These are phyloP conservation scores for Pyrenophora teres DNA, from an alignment of 2,329 filamentous ascomycete genomes.

Conservation along the genomic window DNA sequence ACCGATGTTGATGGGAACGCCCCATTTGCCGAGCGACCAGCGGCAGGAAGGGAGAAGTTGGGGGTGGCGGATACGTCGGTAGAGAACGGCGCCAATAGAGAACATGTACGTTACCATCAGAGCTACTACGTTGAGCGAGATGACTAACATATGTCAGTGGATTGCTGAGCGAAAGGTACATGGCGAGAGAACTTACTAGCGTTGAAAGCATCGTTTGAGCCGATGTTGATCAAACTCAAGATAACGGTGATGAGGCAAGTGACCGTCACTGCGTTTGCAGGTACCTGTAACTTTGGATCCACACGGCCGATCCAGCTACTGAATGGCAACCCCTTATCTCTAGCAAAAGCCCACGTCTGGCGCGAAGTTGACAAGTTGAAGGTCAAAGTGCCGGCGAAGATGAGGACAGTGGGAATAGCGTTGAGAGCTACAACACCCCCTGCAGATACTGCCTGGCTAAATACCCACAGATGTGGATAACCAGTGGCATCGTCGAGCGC, in stretches of 20 bases:
- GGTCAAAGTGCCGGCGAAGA: conserved; percentile 39
- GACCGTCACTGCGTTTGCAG: conserved; percentile 39
- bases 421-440: conserved; percentile 39
- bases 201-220: conserved; percentile 44
- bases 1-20: conserved; percentile 45
- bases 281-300: conserved; percentile 32
- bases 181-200: conserved; percentile 24
- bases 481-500: conserved; percentile 36
- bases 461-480: conserved; percentile 46
- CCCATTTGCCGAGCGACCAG: conserved; percentile 49
- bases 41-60: conserved; percentile 45
- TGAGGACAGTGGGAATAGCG: conserved; percentile 37
- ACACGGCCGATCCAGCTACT: conserved; percentile 36
- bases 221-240: conserved; percentile 44
- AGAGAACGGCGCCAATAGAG: conserved; percentile 49
- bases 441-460: conserved; percentile 29
- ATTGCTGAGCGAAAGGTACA: not conserved
- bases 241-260: conserved; percentile 36
- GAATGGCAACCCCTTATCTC: conserved; percentile 44
- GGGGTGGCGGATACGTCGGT: conserved; percentile 44
- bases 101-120: conserved; percentile 51
- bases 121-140: conserved; percentile 47
- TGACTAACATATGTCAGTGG: conserved; percentile 27
- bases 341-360: conserved; percentile 45
- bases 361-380: conserved; percentile 41